These are phyloP conservation scores for Penicillium sp. DNA, from an alignment of 2,329 filamentous ascomycete genomes.

Conservation along the genomic window DNA sequence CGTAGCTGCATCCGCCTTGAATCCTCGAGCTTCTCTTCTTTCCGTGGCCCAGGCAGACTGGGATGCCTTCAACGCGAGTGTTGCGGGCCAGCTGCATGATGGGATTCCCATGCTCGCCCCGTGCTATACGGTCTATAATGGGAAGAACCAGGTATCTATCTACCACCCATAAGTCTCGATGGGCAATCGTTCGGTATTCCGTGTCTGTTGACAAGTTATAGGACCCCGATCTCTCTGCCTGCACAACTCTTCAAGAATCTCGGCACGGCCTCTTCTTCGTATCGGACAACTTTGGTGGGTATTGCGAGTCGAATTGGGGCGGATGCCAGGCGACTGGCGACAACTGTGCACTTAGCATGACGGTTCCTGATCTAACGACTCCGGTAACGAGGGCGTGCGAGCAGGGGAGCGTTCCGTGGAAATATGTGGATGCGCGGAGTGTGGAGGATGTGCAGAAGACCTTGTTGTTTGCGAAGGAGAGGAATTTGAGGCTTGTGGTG, in stretches of 20 bases:
- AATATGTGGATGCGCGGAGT: conserved; percentile 15
- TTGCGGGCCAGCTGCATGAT: conserved; percentile 12
- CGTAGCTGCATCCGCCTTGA: not conserved
- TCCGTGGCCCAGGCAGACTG: conserved; percentile 9
- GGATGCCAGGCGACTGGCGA: conserved; percentile 15
- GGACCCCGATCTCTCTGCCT: not conserved
- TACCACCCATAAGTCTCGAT: not conserved
- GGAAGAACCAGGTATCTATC: conserved; percentile 2
- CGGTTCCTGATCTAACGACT: conserved; percentile 7
- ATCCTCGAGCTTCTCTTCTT: not conserved
- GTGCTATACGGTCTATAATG: conserved; percentile 12
- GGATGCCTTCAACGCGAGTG: conserved; percentile 14
- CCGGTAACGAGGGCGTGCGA: not conserved
- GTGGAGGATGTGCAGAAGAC: conserved; percentile 16
- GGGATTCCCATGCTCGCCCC: conserved; percentile 14
- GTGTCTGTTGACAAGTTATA: not conserved
- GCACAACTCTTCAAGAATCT: conserved; percentile 1
- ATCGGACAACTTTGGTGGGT: conserved; percentile 10
- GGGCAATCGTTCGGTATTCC: not conserved
- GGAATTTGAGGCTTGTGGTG: conserved; percentile 11
- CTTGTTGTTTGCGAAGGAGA: conserved; percentile 8
- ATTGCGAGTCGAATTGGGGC: conserved; percentile 14
- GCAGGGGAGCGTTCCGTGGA: conserved; percentile 15
- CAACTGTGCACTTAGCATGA: conserved; percentile 5
- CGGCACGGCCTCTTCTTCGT: conserved; percentile 5